phyloP scores from a whole-genome alignment of 306 rosid species.

The Malus asiatica region DNA sequence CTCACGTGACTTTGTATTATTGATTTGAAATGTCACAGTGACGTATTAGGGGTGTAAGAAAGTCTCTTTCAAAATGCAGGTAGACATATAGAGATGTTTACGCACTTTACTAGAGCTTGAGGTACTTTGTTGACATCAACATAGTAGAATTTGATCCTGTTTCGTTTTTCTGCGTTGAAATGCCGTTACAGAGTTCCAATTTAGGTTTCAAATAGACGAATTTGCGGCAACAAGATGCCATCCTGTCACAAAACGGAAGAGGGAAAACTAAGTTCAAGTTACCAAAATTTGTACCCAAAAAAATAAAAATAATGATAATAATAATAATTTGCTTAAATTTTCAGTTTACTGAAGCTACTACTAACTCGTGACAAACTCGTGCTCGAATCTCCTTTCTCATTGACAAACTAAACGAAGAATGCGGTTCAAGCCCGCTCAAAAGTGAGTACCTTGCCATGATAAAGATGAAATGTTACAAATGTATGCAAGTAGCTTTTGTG shows the following conservation, averaged over 20 bases:
- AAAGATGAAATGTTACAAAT: too few species aligned
- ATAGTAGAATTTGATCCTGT: slow-evolving; percentile 58
- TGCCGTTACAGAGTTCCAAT: slow-evolving; percentile 19
- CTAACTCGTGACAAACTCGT: too few species aligned
- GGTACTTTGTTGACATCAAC: slow-evolving; percentile 94
- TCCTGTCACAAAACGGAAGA: slow-evolving; percentile 31
- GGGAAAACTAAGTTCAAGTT: neutral
- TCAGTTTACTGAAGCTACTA: neutral
- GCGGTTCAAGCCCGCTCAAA: too few species aligned
- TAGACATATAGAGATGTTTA: slow-evolving; percentile 62
- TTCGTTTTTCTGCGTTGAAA: neutral
- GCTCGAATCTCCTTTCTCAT: too few species aligned
- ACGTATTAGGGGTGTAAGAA: neutral
- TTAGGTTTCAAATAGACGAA: slow-evolving; percentile 93
- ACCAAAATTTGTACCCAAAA: neutral
- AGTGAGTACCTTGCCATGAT: too few species aligned
- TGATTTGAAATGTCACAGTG: too few species aligned
- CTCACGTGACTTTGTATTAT: too few species aligned
- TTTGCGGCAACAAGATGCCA: slow-evolving; percentile 94
- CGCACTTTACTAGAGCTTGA: slow-evolving; percentile 69
- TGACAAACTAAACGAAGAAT: too few species aligned
- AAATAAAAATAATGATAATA: too few species aligned
- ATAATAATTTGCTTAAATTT: neutral
- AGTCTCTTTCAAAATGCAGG: neutral
- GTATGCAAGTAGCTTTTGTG: too few species aligned